phyloP scores from a whole-genome alignment of 2,329 filamentous ascomycete species.

The Thermothelomyces thermophilus region DNA sequence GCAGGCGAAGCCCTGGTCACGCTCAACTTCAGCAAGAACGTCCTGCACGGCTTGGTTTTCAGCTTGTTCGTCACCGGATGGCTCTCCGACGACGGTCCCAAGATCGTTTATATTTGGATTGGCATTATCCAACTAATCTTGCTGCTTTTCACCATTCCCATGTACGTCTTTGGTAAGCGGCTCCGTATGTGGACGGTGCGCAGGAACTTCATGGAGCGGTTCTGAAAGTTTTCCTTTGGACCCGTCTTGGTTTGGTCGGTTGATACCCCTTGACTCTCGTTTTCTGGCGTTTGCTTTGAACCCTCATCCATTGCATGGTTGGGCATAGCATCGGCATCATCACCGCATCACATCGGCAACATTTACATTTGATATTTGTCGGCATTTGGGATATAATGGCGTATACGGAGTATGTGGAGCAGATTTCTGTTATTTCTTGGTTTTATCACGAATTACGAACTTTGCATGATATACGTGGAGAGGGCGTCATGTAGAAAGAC shows the following conservation, averaged over 20 bases:
- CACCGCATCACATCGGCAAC: neutral
- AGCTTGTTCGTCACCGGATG: slow-evolving; percentile 81
- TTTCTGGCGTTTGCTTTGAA: neutral
- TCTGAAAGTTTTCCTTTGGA: slow-evolving; percentile 17
- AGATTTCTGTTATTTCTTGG: neutral
- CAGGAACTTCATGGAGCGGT: slow-evolving; percentile 77
- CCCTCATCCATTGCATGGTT: slow-evolving; percentile 8
- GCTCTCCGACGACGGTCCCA: slow-evolving; percentile 69
- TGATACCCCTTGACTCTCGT: neutral
- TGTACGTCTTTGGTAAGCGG: slow-evolving; percentile 92
- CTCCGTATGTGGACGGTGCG: slow-evolving; percentile 90
- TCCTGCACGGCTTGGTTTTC: slow-evolving; percentile 85
- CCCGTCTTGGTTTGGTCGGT: neutral
- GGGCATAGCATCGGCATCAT: neutral
- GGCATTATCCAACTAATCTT: slow-evolving; percentile 78
- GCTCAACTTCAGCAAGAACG: slow-evolving; percentile 89
- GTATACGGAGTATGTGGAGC: neutral
- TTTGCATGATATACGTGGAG: slow-evolving; percentile 1
- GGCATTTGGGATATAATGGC: neutral
- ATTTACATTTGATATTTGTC: neutral
- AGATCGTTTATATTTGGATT: slow-evolving; percentile 72
- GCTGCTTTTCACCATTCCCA: slow-evolving; percentile 70
- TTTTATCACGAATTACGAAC: neutral
- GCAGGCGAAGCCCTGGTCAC: slow-evolving; percentile 92
- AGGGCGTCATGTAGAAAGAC: neutral